Evolutionary conservation across 257 asterid genomes (phyloP).

Genomic region (Linaria vulgaris): DNA sequence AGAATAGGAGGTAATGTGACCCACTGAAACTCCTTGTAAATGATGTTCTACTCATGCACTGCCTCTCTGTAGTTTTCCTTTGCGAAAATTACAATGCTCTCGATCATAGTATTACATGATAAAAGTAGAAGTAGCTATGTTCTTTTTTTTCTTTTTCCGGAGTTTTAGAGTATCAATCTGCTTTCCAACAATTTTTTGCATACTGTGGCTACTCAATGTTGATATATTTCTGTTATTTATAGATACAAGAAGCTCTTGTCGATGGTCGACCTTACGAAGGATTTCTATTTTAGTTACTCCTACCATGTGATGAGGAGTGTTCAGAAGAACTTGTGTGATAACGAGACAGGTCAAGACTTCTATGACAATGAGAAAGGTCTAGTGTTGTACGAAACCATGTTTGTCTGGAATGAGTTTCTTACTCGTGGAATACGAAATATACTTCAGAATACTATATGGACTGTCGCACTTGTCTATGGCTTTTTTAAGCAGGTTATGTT

Average conservation of each 20-base stretch:
- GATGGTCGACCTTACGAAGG: conserved; percentile 96
- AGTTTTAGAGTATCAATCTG: conserved; percentile 16
- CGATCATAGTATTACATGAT: neutral
- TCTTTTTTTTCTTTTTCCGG: conserved; percentile 6
- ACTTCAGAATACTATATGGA: conserved; percentile 85
- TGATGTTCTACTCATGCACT: too few species aligned
- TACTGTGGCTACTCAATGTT: conserved; percentile 25
- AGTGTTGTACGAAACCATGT: conserved; percentile 82
- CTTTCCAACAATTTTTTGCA: conserved; percentile 7
- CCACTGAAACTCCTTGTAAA: too few species aligned
- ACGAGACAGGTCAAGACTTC: conserved; percentile 54
- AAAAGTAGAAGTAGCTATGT: neutral
- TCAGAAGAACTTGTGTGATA: conserved; percentile 71
- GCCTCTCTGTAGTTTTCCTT: neutral
- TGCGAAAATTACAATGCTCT: too few species aligned
- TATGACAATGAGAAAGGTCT: conserved; percentile 53
- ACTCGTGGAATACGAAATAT: conserved; percentile 82
- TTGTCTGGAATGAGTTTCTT: conserved; percentile 95
- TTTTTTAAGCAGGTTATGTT: conserved; percentile 85
- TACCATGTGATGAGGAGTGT: conserved; percentile 93
- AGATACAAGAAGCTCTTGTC: conserved; percentile 92
- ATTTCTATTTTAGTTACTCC: conserved; percentile 96
- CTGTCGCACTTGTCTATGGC: conserved; percentile 90
- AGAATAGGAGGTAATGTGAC: too few species aligned
- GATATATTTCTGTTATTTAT: conserved; percentile 25